These are phyloP conservation scores for Balakata baccata DNA, from an alignment of 345 rosid genomes.

Conservation along the genomic window DNA sequence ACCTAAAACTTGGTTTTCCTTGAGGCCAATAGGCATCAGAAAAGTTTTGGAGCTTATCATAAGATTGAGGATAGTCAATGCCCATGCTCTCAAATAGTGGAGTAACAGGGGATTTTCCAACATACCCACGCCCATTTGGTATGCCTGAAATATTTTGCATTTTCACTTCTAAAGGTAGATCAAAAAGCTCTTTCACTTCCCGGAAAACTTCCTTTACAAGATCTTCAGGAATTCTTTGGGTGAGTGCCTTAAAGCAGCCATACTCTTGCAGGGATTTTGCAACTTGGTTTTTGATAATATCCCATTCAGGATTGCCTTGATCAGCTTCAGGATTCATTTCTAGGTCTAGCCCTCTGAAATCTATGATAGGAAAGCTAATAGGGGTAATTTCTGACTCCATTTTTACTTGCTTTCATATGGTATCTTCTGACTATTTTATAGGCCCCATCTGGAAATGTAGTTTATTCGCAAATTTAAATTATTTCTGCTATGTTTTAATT, in stretches of 20 bases:
- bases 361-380: too few species aligned
- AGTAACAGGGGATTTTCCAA: slow-evolving; percentile 17
- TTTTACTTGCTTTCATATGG: too few species aligned
- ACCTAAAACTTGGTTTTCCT: slow-evolving; percentile 33
- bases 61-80: slow-evolving; percentile 23
- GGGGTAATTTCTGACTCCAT: too few species aligned
- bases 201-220: neutral
- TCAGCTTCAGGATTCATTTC: too few species aligned
- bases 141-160: slow-evolving; percentile 18
- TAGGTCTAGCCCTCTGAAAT: too few species aligned
- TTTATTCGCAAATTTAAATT: too few species aligned
- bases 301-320: too few species aligned
- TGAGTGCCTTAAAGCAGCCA: neutral
- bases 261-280: neutral
- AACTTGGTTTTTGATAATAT: neutral
- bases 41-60: slow-evolving; percentile 9
- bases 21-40: slow-evolving; percentile 31
- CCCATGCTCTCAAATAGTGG: slow-evolving; percentile 36
- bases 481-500: too few species aligned
- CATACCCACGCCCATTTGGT: slow-evolving; percentile 20
- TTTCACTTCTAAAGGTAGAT: slow-evolving; percentile 29
- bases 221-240: neutral
- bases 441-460: too few species aligned
- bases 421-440: too few species aligned
- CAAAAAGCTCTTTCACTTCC: slow-evolving; percentile 10